phyloP scores from a whole-genome alignment of 352 stramenopile genomes.

The Globisporangium viniferum region DNA sequence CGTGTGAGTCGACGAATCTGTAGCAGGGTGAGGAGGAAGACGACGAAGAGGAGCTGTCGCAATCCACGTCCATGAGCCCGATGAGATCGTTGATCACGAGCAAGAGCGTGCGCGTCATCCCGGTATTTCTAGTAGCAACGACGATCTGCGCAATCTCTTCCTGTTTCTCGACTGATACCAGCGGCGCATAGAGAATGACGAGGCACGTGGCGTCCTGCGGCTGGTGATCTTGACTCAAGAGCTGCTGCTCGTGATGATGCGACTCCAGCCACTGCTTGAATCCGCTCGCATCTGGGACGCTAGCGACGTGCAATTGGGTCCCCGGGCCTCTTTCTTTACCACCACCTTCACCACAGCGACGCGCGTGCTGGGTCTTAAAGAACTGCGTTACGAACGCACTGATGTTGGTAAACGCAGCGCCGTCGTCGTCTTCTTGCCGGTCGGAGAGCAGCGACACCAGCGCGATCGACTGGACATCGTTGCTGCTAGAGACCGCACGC shows the following conservation, averaged over 20 bases:
- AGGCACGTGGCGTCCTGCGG: slow-evolving; percentile 2
- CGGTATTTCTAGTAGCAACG: no score
- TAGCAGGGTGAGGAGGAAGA: not conserved
- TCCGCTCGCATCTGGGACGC: not conserved
- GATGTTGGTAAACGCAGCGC: slow-evolving; percentile 3
- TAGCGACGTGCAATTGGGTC: not conserved
- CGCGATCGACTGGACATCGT: not conserved
- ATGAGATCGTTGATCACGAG: slow-evolving; percentile 14
- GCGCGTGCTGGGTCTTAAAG: not conserved
- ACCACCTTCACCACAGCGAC: not conserved
- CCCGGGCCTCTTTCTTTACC: not conserved
- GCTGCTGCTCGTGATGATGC: slow-evolving; percentile 6
- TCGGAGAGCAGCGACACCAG: slow-evolving; percentile 24
- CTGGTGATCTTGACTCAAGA: not conserved
- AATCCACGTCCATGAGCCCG: slow-evolving; percentile 3
- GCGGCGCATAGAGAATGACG: slow-evolving; percentile 13
- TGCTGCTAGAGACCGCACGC: slow-evolving; percentile 12
- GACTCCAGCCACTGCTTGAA: slow-evolving; percentile 11
- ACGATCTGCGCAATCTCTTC: slow-evolving; percentile 5
- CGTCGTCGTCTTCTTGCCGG: not conserved
- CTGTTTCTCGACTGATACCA: not conserved
- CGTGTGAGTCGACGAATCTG: slow-evolving; percentile 2
- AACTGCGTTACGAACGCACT: slow-evolving; percentile 9
- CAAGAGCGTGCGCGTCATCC: slow-evolving; percentile 8
- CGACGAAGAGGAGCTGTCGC: not conserved